Percentiles rank a stretch among this genome's conserved stretches.
These are phyloP conservation scores for Leptographium wingfieldii DNA, from an alignment of 2,329 filamentous ascomycete genomes.

Conservation along the genomic window DNA sequence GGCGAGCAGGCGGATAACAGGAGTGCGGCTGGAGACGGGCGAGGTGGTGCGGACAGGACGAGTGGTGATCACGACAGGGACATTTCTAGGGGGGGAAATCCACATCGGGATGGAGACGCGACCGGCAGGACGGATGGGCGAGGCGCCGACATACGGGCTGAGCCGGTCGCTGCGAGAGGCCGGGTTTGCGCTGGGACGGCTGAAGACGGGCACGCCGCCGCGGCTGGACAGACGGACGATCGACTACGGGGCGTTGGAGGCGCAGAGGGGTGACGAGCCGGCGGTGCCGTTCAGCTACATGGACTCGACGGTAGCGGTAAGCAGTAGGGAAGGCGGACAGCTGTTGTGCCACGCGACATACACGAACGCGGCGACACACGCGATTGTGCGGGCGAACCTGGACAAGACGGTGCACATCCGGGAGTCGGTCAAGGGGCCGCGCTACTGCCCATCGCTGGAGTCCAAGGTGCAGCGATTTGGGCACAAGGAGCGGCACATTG, in stretches of 20 bases:
- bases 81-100: conserved; percentile 90
- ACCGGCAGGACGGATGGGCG: conserved; percentile 84
- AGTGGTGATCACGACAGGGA: conserved; percentile 92
- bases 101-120: conserved; percentile 80
- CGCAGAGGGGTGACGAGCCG: conserved; percentile 71
- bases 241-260: conserved; percentile 58
- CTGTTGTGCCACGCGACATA: conserved; percentile 77
- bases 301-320: conserved; percentile 63
- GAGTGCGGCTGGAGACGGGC: conserved; percentile 77
- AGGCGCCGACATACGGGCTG: conserved; percentile 82
- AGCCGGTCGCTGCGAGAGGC: conserved; percentile 83
- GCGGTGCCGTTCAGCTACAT: conserved; percentile 87
- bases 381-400: conserved; percentile 77
- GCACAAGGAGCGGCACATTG: conserved; percentile 68
- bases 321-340: conserved; percentile 32
- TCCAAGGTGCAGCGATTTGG: conserved; percentile 85
- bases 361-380: conserved; percentile 73
- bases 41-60: conserved; percentile 67
- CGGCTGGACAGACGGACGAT: conserved; percentile 73
- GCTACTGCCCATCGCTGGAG: conserved; percentile 92
- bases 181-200: conserved; percentile 74
- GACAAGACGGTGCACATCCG: conserved; percentile 94
- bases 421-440: conserved; percentile 83
- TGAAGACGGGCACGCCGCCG: conserved; percentile 94
- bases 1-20: conserved; percentile 54